phyloP scores from a whole-genome alignment of 2,329 filamentous ascomycete species.

The Sporothrix humicola region DNA sequence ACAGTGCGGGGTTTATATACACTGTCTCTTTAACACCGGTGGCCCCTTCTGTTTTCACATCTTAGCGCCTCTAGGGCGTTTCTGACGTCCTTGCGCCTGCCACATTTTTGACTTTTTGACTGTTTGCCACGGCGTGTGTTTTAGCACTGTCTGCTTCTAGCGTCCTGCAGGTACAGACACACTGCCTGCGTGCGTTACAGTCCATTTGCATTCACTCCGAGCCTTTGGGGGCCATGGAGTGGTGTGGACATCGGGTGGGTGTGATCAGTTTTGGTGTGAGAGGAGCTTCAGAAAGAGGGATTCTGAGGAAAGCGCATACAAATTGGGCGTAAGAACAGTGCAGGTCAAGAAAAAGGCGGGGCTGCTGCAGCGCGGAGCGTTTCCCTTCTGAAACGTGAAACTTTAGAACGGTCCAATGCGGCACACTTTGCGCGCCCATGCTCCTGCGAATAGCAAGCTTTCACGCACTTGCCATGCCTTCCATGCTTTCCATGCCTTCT shows the following conservation, averaged over 20 bases:
- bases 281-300: not conserved
- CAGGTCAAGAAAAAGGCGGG: not conserved
- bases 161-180: slow-evolving; percentile 32
- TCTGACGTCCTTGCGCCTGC: not conserved
- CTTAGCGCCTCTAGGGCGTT: not conserved
- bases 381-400: slow-evolving; percentile 33
- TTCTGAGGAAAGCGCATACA: no score
- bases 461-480: no score
- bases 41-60: not conserved
- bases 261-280: not conserved
- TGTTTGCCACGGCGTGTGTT: not conserved
- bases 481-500: no score
- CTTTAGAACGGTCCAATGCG: not conserved
- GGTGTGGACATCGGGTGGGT: not conserved
- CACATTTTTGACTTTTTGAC: not conserved
- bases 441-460: not conserved
- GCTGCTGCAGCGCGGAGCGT: slow-evolving; percentile 15
- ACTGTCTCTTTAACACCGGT: not conserved
- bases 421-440: not conserved
- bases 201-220: not conserved
- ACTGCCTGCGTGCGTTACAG: not conserved
- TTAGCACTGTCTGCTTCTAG: not conserved
- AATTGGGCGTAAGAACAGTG: no score
- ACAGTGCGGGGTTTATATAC: not conserved
- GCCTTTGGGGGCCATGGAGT: not conserved